Percentiles rank a stretch among this genome's conserved stretches.
Conservation (phyloP, 1,284 basidiomycete genomes). For the Takashimella koratensis region DNA sequence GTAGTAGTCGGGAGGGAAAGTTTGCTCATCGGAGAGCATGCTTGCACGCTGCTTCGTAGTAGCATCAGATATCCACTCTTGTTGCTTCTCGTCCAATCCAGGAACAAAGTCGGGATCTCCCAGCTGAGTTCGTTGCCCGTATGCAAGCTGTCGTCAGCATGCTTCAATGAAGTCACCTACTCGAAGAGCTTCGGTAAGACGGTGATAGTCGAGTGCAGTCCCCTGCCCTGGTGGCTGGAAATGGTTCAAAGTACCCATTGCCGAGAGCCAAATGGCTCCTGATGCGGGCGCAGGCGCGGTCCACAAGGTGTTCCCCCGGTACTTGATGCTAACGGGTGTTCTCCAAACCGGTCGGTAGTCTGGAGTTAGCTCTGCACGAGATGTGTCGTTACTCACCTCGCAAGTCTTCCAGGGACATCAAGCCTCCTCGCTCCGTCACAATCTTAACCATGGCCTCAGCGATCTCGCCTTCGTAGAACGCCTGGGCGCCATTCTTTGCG, state of each 20-base stretch:
- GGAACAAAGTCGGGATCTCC: slow-evolving; percentile 40
- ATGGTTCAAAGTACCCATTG: slow-evolving; percentile 30
- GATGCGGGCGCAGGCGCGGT: slow-evolving; percentile 41
- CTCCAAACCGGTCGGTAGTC: slow-evolving; percentile 32
- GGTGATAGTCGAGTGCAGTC: slow-evolving; percentile 25
- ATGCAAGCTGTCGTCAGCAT: slow-evolving; percentile 33
- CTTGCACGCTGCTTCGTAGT: slow-evolving; percentile 9
- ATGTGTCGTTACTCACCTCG: not conserved
- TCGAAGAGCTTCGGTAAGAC: slow-evolving; percentile 31
- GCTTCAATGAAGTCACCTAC: slow-evolving; percentile 15
- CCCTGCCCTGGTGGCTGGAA: slow-evolving; percentile 15
- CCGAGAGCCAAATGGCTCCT: slow-evolving; percentile 34
- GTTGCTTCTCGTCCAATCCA: slow-evolving; percentile 24
- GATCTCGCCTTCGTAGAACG: slow-evolving; percentile 37
- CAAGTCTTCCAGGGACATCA: slow-evolving; percentile 37
- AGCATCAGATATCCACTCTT: slow-evolving; percentile 17
- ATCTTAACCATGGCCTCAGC: slow-evolving; percentile 28
- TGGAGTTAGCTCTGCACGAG: slow-evolving; percentile 4
- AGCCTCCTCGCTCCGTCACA: slow-evolving; percentile 29
- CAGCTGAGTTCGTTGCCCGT: slow-evolving; percentile 36
- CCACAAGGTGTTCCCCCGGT: slow-evolving; percentile 28
- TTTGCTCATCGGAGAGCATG: slow-evolving; percentile 27
- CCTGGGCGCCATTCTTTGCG: slow-evolving; percentile 30
- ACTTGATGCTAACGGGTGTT: slow-evolving; percentile 24
- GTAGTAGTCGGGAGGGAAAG: slow-evolving; percentile 28